A percentile compares a stretch with the other conserved stretches of the same genome.
Conservation (phyloP, 2,329 filamentous ascomycete genomes). For the Paraconiothyrium sp. region DNA sequence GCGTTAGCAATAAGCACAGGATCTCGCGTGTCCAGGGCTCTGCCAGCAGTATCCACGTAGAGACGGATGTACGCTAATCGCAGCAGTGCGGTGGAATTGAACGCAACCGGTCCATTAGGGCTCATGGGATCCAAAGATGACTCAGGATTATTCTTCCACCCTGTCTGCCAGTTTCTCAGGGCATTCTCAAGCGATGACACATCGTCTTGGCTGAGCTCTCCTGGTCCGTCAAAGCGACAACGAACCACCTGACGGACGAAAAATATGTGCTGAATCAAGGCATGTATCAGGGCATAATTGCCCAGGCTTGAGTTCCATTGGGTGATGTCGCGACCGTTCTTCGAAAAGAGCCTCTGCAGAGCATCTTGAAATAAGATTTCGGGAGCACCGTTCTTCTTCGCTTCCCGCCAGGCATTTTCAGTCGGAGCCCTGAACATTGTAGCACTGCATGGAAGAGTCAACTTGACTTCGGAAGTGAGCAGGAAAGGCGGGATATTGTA, state of each 20-base stretch:
- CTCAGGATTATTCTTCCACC: constrained; percentile 52
- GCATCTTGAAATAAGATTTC: constrained; percentile 46
- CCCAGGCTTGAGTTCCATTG: constrained; percentile 55
- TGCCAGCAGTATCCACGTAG: constrained; percentile 71
- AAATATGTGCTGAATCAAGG: constrained; percentile 76
- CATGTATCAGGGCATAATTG: constrained; percentile 77
- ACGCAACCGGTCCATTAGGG: constrained; percentile 69
- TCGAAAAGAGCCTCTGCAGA: constrained; percentile 45
- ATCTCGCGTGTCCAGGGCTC: constrained; percentile 72
- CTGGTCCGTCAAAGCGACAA: constrained; percentile 44
- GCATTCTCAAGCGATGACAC: constrained; percentile 55
- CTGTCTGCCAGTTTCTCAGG: constrained; percentile 53
- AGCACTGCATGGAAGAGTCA: constrained; percentile 64
- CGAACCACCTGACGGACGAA: constrained; percentile 66
- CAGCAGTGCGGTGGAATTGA: constrained; percentile 70
- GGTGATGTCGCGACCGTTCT: constrained; percentile 43
- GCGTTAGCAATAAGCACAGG: constrained; percentile 68
- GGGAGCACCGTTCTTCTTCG: constrained; percentile 32
- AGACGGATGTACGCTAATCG: constrained; percentile 71
- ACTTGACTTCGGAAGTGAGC: constrained; percentile 63
- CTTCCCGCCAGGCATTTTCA: constrained; percentile 59
- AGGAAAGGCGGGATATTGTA: constrained; percentile 69
- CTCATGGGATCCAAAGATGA: constrained; percentile 61
- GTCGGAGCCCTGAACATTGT: constrained; percentile 65
- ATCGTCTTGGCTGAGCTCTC: constrained; percentile 51